Base-by-base conservation (phyloP, 2,329 filamentous ascomycete species). In the Ceratocystis albifundus region DNA sequence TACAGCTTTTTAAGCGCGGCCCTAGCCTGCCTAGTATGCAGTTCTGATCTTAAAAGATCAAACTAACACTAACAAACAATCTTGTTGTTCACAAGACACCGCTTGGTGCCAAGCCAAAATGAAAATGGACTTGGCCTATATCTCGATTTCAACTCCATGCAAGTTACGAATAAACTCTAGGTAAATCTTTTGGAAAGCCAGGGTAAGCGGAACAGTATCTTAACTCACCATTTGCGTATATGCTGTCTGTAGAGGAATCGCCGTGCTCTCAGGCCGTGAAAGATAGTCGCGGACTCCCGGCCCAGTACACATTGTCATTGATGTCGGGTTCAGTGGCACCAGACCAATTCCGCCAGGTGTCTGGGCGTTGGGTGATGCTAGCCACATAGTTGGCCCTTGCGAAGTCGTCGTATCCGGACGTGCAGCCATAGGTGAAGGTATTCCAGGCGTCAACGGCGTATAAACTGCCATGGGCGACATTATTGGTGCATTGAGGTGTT, bases 311-410 rank as follows among this genome's bases (percentile, higher is more conserved):
- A 59, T 59, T 2, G 55, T 59, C 55, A 59, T 59, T n/a, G 55
- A 59, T 36, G 55, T 59, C 6, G 55, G 15, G 30, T 59, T 59
- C 28, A 59, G 30, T 4, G 55, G 55, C 1, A 59, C 55, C 30
- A 59, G 55, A 3, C 28, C 55, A 36, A 59, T 59, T 2, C 25
- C 28, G 25, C 55, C 55, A 28, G 55, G 55, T 10, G 28, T 59
- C 28, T 59, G 55, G n/a, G 30, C 25, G n/a, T 59, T 28, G 28
- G 55, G 28, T 30, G 55, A 59, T 10, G 55, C 55, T 17, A 59
- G 15, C 55, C 55, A 59, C 55, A 59, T 59, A n/a, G 55, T 30
- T 30, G 55, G 55, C 32, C 55, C 55, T 30, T 59, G 55, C 20
- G 55, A 59, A 7, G 28, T 36, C 10, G 55, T 28, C 22, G 55